A percentile compares a stretch with the other conserved stretches of the same genome.
These are phyloP conservation scores for Selaginella moellendorffii DNA, from an alignment of 75 land plant species.

Conservation along the genomic window DNA sequence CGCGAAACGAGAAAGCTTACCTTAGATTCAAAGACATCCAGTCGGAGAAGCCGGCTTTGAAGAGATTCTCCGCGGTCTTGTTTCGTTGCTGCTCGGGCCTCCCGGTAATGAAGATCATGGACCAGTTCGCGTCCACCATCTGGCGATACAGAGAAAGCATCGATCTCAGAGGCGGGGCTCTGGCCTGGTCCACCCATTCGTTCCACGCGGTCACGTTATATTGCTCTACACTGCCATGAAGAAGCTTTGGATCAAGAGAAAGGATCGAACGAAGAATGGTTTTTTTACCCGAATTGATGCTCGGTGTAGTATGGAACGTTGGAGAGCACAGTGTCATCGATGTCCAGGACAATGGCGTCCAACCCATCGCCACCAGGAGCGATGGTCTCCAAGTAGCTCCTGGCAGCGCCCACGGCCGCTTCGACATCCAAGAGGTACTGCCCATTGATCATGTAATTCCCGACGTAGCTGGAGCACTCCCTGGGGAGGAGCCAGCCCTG, in stretches of 20 bases:
- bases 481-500: conserved; percentile 43
- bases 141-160: conserved; percentile 44
- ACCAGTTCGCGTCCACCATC: conserved; percentile 35
- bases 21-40: conserved; percentile 56
- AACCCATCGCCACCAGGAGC: conserved; percentile 28
- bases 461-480: conserved; percentile 33
- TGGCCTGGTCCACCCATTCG: conserved; percentile 52
- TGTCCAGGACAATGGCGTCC: conserved; percentile 76
- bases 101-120: conserved; percentile 58
- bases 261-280: too few relatives aligned
- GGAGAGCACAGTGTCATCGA: conserved; percentile 72
- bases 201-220: conserved; percentile 24
- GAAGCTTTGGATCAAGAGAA: too few relatives aligned
- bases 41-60: conserved; percentile 37
- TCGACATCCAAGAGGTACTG: conserved; percentile 30
- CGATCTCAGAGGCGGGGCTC: conserved; percentile 37
- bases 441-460: conserved; percentile 40
- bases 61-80: conserved; percentile 34
- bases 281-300: conserved; percentile 45
- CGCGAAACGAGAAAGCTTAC: conserved; percentile 19
- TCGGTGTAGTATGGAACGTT: conserved; percentile 43
- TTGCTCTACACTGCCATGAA: conserved; percentile 1
- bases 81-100: conserved; percentile 31
- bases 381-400: conserved; percentile 22
- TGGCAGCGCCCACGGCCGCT: conserved; percentile 27